Base-by-base conservation (phyloP, 352 stramenopile genomes). In the Phytophthora cajani region DNA sequence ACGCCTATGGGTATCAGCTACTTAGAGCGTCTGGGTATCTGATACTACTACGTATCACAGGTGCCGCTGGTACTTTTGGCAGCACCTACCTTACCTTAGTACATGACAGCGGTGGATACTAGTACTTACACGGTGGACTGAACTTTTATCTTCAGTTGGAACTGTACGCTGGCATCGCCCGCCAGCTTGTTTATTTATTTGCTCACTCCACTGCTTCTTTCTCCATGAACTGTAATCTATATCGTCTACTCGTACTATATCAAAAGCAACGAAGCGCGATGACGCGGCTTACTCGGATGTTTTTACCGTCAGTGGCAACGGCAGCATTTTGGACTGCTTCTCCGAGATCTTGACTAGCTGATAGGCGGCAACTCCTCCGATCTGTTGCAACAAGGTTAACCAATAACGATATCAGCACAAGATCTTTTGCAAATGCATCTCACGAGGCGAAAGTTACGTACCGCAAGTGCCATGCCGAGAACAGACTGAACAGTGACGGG, bases 271-370 rank as follows among this genome's bases (percentile, higher is more conserved):
- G 53, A 73, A 66, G 67, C 44, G 47, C 25, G 25, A 9, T 36
- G 33, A 17, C 16, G 21, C 33, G 16, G 8, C 30, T 70, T 75
- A 79, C 30, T 78, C 69, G 51, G 66, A 69, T n/a, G 73, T 47
- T 69, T 81, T 82, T 23, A 89, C 74, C 30, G 80, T 91, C 59
- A 78, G 71, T 11, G 84, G 82, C 58, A 92, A 68, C 30, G 81
- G 71, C 44, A 78, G 53, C 51, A 78, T 72, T 49, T 73, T 75
- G 9, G 69, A 77, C 32, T 67, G 58, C 75, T 92, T 93, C 47
- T 87, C 74, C 27, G 75, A 71, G 9, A 93, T 75, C 69, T 94
- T 94, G 71, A 94, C 80, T 38, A 93, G 72, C 56, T 96, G 89
- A 70, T 96, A 96, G 19, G 77, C 72, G 27, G 80, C 87, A 14